Evolutionary conservation across 306 rosid species (phyloP), one percentile per base, ranked within the genome.

Genomic region (Cucurbita pepo): DNA sequence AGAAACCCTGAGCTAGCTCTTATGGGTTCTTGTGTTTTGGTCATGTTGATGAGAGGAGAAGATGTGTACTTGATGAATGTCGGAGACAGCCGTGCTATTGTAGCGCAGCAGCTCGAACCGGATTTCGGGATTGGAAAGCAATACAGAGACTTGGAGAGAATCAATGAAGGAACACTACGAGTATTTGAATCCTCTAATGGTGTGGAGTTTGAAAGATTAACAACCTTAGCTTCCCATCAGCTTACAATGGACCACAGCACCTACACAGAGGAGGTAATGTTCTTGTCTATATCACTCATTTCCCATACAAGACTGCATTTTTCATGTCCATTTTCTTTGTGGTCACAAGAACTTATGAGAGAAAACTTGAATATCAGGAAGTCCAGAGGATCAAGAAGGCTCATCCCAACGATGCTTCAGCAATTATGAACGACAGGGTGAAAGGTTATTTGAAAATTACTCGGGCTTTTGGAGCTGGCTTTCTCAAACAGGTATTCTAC

Each of bases 1-100:
- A 58, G 77, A 13, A 86, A 81, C 81, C 91, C 97, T 11, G 98
- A 83, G 82, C 60, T 93, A 41, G 96, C 96, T 55, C 78, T 93
- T 69, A 90, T 93, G 91, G 96, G 98, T 56, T 93, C 98, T 38
- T 93, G 98, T 83, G 96, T 88, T 74, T 77, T 90, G 84, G 94
- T 93, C 7, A 87, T 90, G 97, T 44, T 93, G 74, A 90, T 93
- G 94, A 88, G 83, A 75, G 95, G 88, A 2, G 86, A 93, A 69
- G 89, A 90, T 83, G 91, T 88, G 44, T 93, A 82, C 80, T 78
- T 90, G 81, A 88, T 93, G 98, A 90, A 93, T 74, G 96, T 90
- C 7, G 97, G 98, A 43, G 98, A 93, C 52, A 93, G 96, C 53
- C 83, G 91, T 3, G 96, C 88, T 0, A 77, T 87, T 56, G 82